Base-by-base conservation (phyloP, 495 filamentous ascomycete genomes). In the Aspergillus hancockii region DNA sequence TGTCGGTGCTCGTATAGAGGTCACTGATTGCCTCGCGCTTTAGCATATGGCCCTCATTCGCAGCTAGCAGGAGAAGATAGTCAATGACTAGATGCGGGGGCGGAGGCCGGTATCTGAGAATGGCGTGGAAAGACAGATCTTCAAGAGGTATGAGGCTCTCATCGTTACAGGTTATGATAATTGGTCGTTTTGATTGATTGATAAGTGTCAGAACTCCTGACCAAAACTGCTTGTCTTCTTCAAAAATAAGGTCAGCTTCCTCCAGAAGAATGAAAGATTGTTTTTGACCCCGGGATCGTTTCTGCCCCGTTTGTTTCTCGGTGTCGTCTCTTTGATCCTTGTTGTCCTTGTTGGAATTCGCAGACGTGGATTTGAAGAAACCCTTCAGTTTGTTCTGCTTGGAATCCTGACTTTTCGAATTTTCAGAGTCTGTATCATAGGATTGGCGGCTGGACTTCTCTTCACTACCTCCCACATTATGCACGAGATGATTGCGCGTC, bases 181-280 rank as follows among this genome's bases (percentile, higher is more conserved):
- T 89, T 3, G 95, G 95, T 40, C 95, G 83, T 65, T 90, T 94
- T 0, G 95, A 96, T 60, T 92, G 87, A 14, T 76, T 74, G 55
- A 95, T 90, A 30, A 99, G 81, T 14, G 81, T 81, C 19, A 91
- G 72, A 1, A 96, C 83, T 0, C 91, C 92, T 0, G 80, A 70
- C 95, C 95, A 99, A 68, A 99, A 99, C 58, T 92, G 86, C 67
- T 89, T 91, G 70, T 99, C 95, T 68, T 97, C 91, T 55, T 95
- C 92, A 68, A 91, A 99, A 7, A 98, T 81, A 19, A 98, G 73
- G 66, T 99, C 95, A 0, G 89, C 93, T 74, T 99, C 95, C 72
- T 99, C 95, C 0, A 99, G 77, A 4, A 99, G 81, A 58, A 99
- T 96, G 14, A 99, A 71, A 2, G 93, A 99, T 68, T 99, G 94